These are phyloP conservation scores for Aspergillus conjunctus DNA, from an alignment of 495 filamentous ascomycete genomes.

Conservation along the genomic window DNA sequence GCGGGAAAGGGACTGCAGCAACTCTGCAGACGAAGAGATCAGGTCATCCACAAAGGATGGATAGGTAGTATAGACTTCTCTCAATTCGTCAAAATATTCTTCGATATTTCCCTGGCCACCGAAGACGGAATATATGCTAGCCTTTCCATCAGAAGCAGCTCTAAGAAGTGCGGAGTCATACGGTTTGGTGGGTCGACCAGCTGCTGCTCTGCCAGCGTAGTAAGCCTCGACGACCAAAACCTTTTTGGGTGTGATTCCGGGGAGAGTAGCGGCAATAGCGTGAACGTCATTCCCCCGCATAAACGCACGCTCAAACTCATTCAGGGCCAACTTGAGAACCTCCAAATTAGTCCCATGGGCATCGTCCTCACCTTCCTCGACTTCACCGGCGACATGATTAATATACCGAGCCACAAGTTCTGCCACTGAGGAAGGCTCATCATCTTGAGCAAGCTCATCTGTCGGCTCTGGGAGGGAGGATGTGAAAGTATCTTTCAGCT, in stretches of 20 bases:
- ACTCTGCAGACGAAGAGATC: conserved; percentile 73
- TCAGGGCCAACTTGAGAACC: conserved; percentile 82
- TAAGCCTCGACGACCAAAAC: conserved; percentile 83
- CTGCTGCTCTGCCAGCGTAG: conserved; percentile 82
- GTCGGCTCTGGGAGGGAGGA: conserved; percentile 84
- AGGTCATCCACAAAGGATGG: conserved; percentile 85
- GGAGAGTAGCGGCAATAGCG: conserved; percentile 78
- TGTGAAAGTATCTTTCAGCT: conserved; percentile 84
- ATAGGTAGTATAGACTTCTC: conserved; percentile 88
- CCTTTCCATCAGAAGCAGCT: conserved; percentile 76
- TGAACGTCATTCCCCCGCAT: conserved; percentile 96
- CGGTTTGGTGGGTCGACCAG: conserved; percentile 76
- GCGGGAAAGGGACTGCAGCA: conserved; percentile 79
- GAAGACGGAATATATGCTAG: conserved; percentile 86
- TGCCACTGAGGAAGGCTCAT: conserved; percentile 89
- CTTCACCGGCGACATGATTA: conserved; percentile 80
- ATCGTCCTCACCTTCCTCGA: conserved; percentile 89
- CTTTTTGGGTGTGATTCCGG: conserved; percentile 89
- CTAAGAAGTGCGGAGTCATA: conserved; percentile 93
- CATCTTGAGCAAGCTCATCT: conserved; percentile 95
- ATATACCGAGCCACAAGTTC: conserved; percentile 93
- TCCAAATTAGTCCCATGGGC: conserved; percentile 80
- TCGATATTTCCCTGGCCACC: conserved; percentile 99
- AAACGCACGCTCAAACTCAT: conserved; percentile 94
- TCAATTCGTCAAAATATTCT: conserved; percentile 97